Percentiles rank a stretch among this genome's conserved stretches.
phyloP scores from a whole-genome alignment of 495 filamentous ascomycete genomes.

The Neurospora sp. region DNA sequence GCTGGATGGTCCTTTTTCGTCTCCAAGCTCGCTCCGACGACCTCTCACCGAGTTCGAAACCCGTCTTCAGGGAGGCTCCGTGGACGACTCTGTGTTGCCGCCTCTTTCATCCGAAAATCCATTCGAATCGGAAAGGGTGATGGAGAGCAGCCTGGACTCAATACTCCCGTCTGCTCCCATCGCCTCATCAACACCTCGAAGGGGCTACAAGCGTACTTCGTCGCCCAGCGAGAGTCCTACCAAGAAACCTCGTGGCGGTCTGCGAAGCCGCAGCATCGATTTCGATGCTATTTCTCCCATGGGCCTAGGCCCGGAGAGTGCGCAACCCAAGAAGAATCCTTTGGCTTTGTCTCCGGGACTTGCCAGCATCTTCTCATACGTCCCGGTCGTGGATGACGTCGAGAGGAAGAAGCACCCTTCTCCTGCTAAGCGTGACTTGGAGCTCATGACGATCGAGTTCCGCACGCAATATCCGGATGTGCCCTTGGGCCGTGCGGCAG shows the following conservation, averaged over 20 bases:
- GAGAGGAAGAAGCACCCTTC: constrained; percentile 8
- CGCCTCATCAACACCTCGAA: constrained; percentile 6
- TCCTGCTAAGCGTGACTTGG: constrained; percentile 3
- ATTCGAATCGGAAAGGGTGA: constrained; percentile 5
- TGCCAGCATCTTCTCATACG: neutral
- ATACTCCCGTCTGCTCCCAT: constrained; percentile 2
- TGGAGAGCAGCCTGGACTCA: constrained; percentile 5
- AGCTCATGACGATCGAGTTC: constrained; percentile 1
- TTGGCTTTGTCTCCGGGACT: neutral
- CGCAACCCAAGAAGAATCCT: neutral
- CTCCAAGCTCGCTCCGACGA: constrained; percentile 2
- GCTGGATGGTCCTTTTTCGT: constrained; percentile 25
- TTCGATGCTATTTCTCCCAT: neutral
- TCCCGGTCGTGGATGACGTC: constrained; percentile 1
- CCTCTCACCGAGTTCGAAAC: constrained; percentile 7
- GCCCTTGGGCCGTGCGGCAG: neutral
- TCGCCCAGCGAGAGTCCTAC: constrained; percentile 1
- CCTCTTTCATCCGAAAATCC: constrained; percentile 4
- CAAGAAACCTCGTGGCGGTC: neutral
- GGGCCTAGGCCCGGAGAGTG: neutral
- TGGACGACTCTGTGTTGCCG: constrained; percentile 1
- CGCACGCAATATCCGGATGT: neutral
- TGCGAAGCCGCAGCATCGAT: neutral
- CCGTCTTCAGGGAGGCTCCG: constrained; percentile 6
- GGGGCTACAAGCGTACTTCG: neutral